Conservation (phyloP, 345 rosid species). For the Melaleuca alternifolia region DNA sequence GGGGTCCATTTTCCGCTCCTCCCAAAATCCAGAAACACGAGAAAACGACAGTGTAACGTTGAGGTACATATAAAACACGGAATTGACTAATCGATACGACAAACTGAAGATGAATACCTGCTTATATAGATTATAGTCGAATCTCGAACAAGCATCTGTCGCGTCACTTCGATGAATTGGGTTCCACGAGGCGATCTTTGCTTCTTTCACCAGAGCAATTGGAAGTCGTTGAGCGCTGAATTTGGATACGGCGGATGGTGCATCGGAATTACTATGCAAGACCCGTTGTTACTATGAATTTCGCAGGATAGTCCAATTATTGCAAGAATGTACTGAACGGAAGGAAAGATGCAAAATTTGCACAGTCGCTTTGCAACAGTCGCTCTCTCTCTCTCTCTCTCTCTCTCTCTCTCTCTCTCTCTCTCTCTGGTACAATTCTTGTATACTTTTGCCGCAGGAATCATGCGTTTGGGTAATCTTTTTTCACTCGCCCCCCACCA, state of each 20-base stretch:
- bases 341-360: neutral
- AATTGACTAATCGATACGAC: neutral
- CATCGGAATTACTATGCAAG: rapidly evolving
- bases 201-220: neutral
- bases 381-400: too few relatives aligned
- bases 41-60: neutral
- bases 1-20: too few relatives aligned
- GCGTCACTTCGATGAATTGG: too few relatives aligned
- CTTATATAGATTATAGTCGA: too few relatives aligned
- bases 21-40: neutral
- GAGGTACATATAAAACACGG: neutral
- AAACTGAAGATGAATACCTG: too few relatives aligned
- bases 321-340: neutral
- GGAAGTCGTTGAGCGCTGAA: neutral
- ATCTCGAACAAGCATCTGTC: too few relatives aligned
- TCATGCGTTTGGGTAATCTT: neutral
- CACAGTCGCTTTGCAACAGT: neutral
- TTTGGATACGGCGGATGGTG: rapidly evolving
- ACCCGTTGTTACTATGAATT: neutral
- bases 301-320: neutral
- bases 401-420: neutral
- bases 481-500: neutral
- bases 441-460: neutral
- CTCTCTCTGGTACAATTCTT: neutral
- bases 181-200: neutral